Evolutionary conservation across 2,329 filamentous ascomycete species (phyloP), one percentile per base, ranked within the genome.

Genomic region (Ophiostoma quercus): DNA sequence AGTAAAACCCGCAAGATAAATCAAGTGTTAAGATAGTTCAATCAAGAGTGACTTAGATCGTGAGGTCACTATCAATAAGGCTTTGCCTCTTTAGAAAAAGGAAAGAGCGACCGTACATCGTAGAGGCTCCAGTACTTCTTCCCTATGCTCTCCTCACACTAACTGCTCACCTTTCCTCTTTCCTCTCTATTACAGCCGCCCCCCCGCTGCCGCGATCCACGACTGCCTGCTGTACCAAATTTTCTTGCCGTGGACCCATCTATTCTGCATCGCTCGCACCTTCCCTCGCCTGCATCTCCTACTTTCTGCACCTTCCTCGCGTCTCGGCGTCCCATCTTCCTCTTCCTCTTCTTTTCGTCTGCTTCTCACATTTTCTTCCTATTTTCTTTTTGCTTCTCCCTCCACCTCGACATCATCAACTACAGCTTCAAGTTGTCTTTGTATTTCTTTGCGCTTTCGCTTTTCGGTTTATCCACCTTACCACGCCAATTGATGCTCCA

Each of bases 241-340:
- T 70, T 67, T 68, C 63, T 43, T 60, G 37, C 54, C 54, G 51
- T 32, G 60, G 67, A 54, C 67, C 60, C 60, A 62, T 62, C 9
- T 62, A 16, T 54, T 62, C 69, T 66, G 32, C 69, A 68, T 62
- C 29, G 11, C 16, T 70, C 69, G 69, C 62, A 57, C 69, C 66
- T 70, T 67, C 66, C 60, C 57, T 62, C 57, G 12, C 65, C 65
- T 34, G 39, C 47, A 47, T 67, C 65, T 47, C 63, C 22, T 22
- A 25, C 32, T 60, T 41, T 14, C 37, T 65, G 37, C 57, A 37
- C 60, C 60, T 63, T 63, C 60, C 66, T 68, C 60, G 66, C 66
- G 65, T 66, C 69, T 62, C 69, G 41, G 66, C 57, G 22, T 37
- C 69, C 37, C 43, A 41, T 41, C 39, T 41, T 41, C 39, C 39